Base-by-base conservation (phyloP, 345 rosid species). In the Lepidium sativum region DNA sequence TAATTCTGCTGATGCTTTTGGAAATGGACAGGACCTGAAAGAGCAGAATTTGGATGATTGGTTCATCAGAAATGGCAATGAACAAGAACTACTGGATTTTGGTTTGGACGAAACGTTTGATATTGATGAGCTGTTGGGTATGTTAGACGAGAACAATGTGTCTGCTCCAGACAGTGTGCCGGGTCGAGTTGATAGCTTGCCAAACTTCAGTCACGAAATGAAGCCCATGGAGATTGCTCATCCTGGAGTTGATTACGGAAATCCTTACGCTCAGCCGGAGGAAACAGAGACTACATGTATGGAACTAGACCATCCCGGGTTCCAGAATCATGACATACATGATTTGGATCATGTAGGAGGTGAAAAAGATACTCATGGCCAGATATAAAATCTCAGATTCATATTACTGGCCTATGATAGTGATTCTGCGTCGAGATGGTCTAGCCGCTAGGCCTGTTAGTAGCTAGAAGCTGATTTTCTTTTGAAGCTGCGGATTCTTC, bases 31-130 rank as follows among this genome's bases (percentile, higher is more conserved):
- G 9, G 73, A 54, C 20, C 70, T 35, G 3, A 37, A 48, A 42
- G 66, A 41, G 21, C 71, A 43, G 35, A 31, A 0, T 8, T 27
- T 12, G 4, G 72, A 20, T 59, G 17, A 54, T 45, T 37, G 75
- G 50, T 2, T 17, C 32, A 10, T 35, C 18, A 71, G 55, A 51
- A 40, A 51, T 25, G 63, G 40, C 33, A 21, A 14, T 38, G 63
- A 67, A 34, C 63, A 52, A 17, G 63, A 53, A 25, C 48, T 68
- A 47, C 72, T 60, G 41, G 23, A 45, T 9, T 64, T 74, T 48
- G 9, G 74, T 1, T 20, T 54, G 50, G 88, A 79, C 7, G 86
- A 90, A 37, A 34, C 81, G 62, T 85, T 90, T 42, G 91, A 83
- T 53, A 67, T 80, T 16, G 81, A 87, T 31, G 89, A 90, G 60